phyloP scores from a whole-genome alignment of 768 basidiomycete species.

The Myochromella boudieri region DNA sequence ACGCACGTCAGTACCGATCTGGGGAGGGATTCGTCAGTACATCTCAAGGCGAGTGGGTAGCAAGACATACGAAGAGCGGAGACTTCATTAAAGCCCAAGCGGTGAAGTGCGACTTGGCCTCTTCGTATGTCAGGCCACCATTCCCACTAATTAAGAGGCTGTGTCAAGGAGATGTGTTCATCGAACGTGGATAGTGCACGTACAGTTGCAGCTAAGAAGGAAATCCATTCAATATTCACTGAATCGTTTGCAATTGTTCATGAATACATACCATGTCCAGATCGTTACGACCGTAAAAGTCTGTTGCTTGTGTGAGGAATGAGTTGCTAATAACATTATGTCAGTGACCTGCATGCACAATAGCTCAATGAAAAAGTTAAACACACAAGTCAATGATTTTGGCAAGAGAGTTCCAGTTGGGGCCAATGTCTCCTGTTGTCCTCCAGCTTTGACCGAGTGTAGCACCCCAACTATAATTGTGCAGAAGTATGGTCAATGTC shows the following conservation, averaged over 20 bases:
- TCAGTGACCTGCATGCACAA: no score
- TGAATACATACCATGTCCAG: constrained; percentile 53
- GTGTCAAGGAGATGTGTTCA: neutral
- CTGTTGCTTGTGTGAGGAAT: constrained; percentile 60
- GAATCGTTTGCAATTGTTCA: neutral
- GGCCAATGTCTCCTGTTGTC: constrained; percentile 51
- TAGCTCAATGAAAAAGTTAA: neutral
- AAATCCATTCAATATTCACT: neutral
- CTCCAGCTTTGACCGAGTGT: constrained; percentile 68
- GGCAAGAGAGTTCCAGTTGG: constrained; percentile 54
- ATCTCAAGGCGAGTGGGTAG: constrained; percentile 1
- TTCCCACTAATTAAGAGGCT: constrained; percentile 47
- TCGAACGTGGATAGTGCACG: constrained; percentile 7
- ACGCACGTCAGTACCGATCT: constrained; percentile 15
- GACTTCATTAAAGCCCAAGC: constrained; percentile 72
- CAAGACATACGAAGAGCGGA: constrained; percentile 45
- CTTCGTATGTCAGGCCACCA: constrained; percentile 58
- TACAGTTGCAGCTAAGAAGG: constrained; percentile 53
- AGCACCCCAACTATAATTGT: constrained; percentile 49
- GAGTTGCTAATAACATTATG: constrained; percentile 57
- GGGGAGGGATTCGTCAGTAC: neutral
- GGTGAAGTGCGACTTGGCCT: constrained; percentile 69
- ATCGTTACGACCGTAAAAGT: constrained; percentile 68
- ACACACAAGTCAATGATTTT: constrained; percentile 59
- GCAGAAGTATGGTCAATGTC: neutral